Conservation (phyloP, 768 basidiomycete genomes). For the Pilatotrama ljubarskyi region DNA sequence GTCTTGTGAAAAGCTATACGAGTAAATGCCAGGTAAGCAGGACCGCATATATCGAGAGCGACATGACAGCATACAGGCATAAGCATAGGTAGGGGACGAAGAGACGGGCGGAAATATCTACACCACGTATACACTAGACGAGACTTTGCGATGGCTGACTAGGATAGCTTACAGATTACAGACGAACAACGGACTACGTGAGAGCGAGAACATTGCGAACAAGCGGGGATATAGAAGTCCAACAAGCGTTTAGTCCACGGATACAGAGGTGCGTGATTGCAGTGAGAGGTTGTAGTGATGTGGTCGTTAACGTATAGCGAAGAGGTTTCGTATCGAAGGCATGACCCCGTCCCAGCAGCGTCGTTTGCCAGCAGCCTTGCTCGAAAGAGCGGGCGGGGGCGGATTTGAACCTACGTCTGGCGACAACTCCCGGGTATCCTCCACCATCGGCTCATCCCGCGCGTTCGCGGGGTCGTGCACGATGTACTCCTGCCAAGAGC, state of each 20-base stretch:
- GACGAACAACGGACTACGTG: neutral
- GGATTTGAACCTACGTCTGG: neutral
- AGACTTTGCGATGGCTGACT: neutral
- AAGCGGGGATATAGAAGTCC: too few relatives aligned
- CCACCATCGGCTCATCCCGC: neutral
- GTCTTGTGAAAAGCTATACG: too few relatives aligned
- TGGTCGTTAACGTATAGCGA: neutral
- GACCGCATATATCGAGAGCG: neutral
- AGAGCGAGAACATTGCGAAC: too few relatives aligned
- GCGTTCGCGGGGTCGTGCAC: neutral
- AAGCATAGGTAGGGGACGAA: neutral
- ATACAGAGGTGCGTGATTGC: neutral
- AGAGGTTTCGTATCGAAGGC: neutral
- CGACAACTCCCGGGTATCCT: neutral
- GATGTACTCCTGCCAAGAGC: neutral
- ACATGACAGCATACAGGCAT: neutral
- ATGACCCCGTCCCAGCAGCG: constrained; percentile 6
- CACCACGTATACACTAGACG: neutral
- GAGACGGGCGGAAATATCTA: neutral
- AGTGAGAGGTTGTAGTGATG: neutral
- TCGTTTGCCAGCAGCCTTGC: neutral
- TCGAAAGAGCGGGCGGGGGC: neutral
- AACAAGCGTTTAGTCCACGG: neutral
- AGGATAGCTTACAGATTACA: neutral
- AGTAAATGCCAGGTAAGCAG: too few relatives aligned